Evolutionary conservation across 352 stramenopile species (phyloP), one percentile per base, ranked within the genome.

Genomic region (Thraustotheca clavata): DNA sequence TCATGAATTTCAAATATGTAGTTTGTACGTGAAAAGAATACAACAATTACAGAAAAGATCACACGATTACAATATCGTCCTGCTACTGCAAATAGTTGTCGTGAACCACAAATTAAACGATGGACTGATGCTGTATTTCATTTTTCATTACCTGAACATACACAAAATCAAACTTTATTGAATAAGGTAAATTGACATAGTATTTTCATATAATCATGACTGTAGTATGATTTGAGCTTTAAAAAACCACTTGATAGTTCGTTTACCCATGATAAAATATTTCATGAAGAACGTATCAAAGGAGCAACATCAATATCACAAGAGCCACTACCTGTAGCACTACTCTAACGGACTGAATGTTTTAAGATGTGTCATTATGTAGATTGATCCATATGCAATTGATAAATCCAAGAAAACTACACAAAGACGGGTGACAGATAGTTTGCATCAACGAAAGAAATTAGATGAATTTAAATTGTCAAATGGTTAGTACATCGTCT

Each of bases 61-160:
- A 67, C 60, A 36, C 39, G 20, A 14, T 20, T 32, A 43, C 12
- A 27, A 3, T 65, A 33, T 43, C 57, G 57, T 4, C 57, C 57
- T 16, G 22, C 57, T n/a, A 65, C 57, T 0, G 57, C 57, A 8
- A 46, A 46, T n/a, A 33, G 18, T 1, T n/a, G n/a, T n/a, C 57
- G 57, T n/a, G n/a, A 54, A 22, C 60, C 31, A 32, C 48, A 35
- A 8, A 33, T 60, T 11, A 49, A 60, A 14, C 36, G 49, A 18
- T 60, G 60, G 48, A 67, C 43, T n/a, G 47, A 67, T n/a, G 60
- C 60, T 7, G 38, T 67, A 27, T 46, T 59, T 47, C 43, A 60
- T 14, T 60, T 59, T 38, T 60, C 48, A 11, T 20, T 24, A 26
- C 49, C 24, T 36, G 8, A 47, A 3, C 8, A 26, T 3, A 60